Conservation (phyloP, 2,329 filamentous ascomycete genomes). For the Aspergillus carbonarius region DNA sequence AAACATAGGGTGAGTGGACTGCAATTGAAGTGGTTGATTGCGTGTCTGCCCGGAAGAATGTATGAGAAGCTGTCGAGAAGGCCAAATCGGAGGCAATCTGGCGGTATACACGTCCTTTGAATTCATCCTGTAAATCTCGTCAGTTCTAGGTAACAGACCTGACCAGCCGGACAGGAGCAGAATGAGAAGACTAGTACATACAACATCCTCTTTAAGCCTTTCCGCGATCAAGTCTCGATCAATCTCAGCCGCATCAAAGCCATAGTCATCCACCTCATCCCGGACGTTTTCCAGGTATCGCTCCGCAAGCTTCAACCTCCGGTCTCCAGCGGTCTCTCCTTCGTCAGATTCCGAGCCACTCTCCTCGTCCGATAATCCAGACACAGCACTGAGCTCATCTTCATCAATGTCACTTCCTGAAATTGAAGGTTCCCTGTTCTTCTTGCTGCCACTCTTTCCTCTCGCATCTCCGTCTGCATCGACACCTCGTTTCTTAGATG, state of each 20-base stretch:
- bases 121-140: slow-evolving; percentile 61
- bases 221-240: slow-evolving; percentile 91
- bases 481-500: slow-evolving; percentile 47
- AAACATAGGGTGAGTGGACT: slow-evolving; percentile 74
- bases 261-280: slow-evolving; percentile 76
- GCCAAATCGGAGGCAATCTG: slow-evolving; percentile 72
- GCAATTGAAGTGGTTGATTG: slow-evolving; percentile 77
- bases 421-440: slow-evolving; percentile 72
- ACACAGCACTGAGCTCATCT: slow-evolving; percentile 55
- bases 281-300: slow-evolving; percentile 89
- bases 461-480: slow-evolving; percentile 33
- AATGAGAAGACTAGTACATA: slow-evolving; percentile 30
- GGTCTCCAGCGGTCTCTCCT: slow-evolving; percentile 83
- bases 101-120: slow-evolving; percentile 85
- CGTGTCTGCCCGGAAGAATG: slow-evolving; percentile 76
- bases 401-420: slow-evolving; percentile 78
- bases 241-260: slow-evolving; percentile 92
- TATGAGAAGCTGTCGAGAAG: slow-evolving; percentile 65
- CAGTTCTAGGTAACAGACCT: slow-evolving; percentile 9
- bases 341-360: slow-evolving; percentile 70
- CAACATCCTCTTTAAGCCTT: slow-evolving; percentile 84
- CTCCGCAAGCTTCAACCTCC: slow-evolving; percentile 82
- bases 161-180: background rate
- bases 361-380: slow-evolving; percentile 47
- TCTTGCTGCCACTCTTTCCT: slow-evolving; percentile 44